A percentile compares a stretch with the other conserved stretches of the same genome.
Conservation (phyloP, 148 eudicot species). For the Chenopodium suecicum region DNA sequence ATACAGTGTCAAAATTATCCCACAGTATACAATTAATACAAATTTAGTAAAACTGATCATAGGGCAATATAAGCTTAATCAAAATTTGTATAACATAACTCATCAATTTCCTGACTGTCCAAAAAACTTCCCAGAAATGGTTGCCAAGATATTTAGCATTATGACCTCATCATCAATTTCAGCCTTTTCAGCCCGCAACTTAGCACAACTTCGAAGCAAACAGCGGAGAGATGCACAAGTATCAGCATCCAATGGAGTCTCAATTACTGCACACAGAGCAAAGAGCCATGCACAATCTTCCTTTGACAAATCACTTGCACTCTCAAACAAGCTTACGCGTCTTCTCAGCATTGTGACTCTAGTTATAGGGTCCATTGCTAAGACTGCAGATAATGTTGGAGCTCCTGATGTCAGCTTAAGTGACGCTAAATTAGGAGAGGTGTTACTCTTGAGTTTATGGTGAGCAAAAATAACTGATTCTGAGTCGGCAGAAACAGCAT, state of each 20-base stretch:
- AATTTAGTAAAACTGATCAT: too few species aligned
- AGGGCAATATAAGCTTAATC: too few species aligned
- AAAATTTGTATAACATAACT: background rate
- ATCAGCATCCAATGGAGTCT: slow-evolving; percentile 76
- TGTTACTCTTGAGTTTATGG: slow-evolving; percentile 7
- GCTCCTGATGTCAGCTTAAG: slow-evolving; percentile 24
- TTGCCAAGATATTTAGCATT: slow-evolving; percentile 71
- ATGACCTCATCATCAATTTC: slow-evolving; percentile 72
- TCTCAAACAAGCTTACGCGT: slow-evolving; percentile 47
- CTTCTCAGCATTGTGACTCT: slow-evolving; percentile 56
- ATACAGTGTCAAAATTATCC: too few species aligned
- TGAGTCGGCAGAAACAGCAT: slow-evolving; percentile 20
- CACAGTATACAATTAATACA: too few species aligned
- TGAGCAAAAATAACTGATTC: slow-evolving; percentile 22
- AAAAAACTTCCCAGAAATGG: slow-evolving; percentile 70
- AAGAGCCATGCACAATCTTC: slow-evolving; percentile 73
- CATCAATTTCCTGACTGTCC: slow-evolving; percentile 57
- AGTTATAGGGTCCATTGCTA: slow-evolving; percentile 62
- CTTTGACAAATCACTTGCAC: slow-evolving; percentile 36
- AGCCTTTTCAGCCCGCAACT: slow-evolving; percentile 60
- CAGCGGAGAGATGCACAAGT: slow-evolving; percentile 75
- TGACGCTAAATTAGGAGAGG: slow-evolving; percentile 15
- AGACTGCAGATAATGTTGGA: slow-evolving; percentile 55
- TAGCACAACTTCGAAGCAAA: slow-evolving; percentile 71
- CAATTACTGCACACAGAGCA: slow-evolving; percentile 75